Percentiles rank a stretch among this genome's conserved stretches.
These are phyloP conservation scores for Candida dajiaensis DNA, from an alignment of 805 yeast genomes.

Conservation along the genomic window DNA sequence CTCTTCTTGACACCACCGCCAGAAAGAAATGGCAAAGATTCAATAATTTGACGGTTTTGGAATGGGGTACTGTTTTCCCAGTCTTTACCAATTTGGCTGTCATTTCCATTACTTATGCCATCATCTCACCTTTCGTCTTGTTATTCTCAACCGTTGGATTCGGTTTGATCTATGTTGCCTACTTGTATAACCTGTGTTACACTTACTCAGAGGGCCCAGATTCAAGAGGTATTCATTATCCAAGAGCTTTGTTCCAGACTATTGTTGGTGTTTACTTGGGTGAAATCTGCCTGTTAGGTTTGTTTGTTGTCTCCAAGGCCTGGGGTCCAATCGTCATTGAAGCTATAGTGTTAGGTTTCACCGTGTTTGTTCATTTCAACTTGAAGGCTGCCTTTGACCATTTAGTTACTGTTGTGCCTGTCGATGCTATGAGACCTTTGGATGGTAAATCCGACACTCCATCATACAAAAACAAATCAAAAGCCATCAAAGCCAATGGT, in stretches of 20 bases:
- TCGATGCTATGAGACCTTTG: slow-evolving; percentile 69
- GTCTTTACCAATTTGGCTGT: slow-evolving; percentile 65
- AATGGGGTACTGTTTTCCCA: slow-evolving; percentile 81
- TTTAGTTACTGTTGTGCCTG: slow-evolving; percentile 53
- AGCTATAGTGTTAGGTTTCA: slow-evolving; percentile 55
- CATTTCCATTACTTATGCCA: slow-evolving; percentile 59
- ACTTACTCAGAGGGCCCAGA: slow-evolving; percentile 64
- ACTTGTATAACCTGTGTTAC: slow-evolving; percentile 70
- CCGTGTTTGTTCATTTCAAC: slow-evolving; percentile 64
- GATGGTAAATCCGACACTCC: slow-evolving; percentile 65
- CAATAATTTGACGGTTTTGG: slow-evolving; percentile 41
- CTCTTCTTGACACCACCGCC: slow-evolving; percentile 53
- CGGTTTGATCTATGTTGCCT: slow-evolving; percentile 67
- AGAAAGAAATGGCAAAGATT: slow-evolving; percentile 64
- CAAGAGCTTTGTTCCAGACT: slow-evolving; percentile 84
- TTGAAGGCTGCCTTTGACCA: slow-evolving; percentile 62
- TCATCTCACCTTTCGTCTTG: slow-evolving; percentile 79
- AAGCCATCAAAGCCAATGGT: neutral
- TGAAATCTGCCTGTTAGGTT: slow-evolving; percentile 77
- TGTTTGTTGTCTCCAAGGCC: slow-evolving; percentile 84
- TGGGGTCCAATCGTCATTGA: slow-evolving; percentile 92
- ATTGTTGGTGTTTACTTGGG: slow-evolving; percentile 85
- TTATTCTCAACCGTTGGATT: slow-evolving; percentile 70
- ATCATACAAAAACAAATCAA: slow-evolving; percentile 33
- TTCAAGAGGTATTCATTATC: slow-evolving; percentile 76